Percentiles rank a stretch among this genome's conserved stretches.
phyloP scores from a whole-genome alignment of 2,329 filamentous ascomycete species.

The Pseudohalonectria lignicola region DNA sequence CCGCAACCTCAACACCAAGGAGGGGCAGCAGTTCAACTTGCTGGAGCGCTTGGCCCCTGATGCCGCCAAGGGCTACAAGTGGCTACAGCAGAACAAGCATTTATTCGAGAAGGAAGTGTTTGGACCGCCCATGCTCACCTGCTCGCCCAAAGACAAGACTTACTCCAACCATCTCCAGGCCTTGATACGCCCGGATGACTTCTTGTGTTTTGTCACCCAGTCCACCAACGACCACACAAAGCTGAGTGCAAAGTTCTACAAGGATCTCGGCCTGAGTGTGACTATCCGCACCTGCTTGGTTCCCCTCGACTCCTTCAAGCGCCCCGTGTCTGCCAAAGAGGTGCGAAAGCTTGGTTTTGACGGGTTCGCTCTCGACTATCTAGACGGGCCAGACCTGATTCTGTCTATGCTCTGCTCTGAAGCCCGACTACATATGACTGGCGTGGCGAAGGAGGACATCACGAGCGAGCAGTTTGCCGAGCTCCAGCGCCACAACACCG shows the following conservation, averaged over 20 bases:
- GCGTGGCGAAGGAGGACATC: constrained; percentile 52
- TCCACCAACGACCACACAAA: constrained; percentile 63
- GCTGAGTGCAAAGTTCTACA: constrained; percentile 55
- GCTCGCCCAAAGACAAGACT: constrained; percentile 62
- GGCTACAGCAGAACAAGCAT: constrained; percentile 57
- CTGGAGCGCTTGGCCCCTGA: constrained; percentile 52
- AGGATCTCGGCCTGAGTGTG: constrained; percentile 55
- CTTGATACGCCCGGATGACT: constrained; percentile 37
- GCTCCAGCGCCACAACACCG: constrained; percentile 44
- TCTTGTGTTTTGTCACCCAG: constrained; percentile 66
- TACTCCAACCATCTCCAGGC: constrained; percentile 49
- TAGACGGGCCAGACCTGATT: constrained; percentile 73
- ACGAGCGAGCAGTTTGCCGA: constrained; percentile 55
- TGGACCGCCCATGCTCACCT: constrained; percentile 70
- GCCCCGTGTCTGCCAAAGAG: constrained; percentile 44
- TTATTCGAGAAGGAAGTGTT: constrained; percentile 65
- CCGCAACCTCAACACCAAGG: constrained; percentile 53
- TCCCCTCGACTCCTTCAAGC: constrained; percentile 40
- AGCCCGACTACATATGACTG: constrained; percentile 56
- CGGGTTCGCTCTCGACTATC: constrained; percentile 66
- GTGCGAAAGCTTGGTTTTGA: constrained; percentile 56
- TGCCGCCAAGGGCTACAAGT: constrained; percentile 62
- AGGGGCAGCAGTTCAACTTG: constrained; percentile 61
- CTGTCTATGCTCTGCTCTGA: constrained; percentile 80
- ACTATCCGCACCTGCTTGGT: constrained; percentile 54